phyloP scores from a whole-genome alignment of 2,329 filamentous ascomycete genomes.

The Endocalyx cinctus region DNA sequence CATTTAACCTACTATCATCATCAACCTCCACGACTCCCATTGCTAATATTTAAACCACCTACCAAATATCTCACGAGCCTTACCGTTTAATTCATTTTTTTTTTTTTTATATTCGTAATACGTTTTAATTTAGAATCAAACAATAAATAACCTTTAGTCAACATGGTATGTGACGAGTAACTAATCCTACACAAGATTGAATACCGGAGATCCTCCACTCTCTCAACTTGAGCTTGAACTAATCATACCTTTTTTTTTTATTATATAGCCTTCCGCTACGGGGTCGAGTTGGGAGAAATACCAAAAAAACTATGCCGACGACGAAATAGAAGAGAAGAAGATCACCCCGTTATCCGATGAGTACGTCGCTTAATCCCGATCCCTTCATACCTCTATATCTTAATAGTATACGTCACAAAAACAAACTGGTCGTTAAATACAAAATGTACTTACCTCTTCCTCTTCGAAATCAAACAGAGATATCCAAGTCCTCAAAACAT shows the following conservation, averaged over 20 bases:
- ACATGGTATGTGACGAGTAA: too few relatives aligned
- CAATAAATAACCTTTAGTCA: too few relatives aligned
- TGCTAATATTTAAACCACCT: conserved; percentile 2
- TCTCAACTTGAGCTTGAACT: conserved; percentile 23
- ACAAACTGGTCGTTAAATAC: too few relatives aligned
- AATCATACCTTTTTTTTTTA: conserved; percentile 4
- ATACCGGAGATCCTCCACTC: conserved; percentile 2
- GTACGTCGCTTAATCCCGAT: conserved; percentile 56
- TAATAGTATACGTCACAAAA: too few relatives aligned
- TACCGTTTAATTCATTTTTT: neutral
- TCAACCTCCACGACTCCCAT: conserved; percentile 6
- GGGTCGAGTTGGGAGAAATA: conserved; percentile 98
- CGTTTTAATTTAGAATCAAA: too few relatives aligned
- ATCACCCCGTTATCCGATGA: conserved; percentile 95
- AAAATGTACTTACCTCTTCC: too few relatives aligned
- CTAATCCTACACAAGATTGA: too few relatives aligned
- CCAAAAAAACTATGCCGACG: conserved; percentile 93
- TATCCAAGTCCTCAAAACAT: conserved; percentile 98
- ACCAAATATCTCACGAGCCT: neutral
- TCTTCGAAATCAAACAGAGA: conserved; percentile 60
- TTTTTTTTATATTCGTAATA: conserved; percentile 4
- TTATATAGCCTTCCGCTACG: conserved; percentile 78
- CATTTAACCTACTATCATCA: conserved; percentile 1
- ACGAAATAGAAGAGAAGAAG: conserved; percentile 99
- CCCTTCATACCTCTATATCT: too few relatives aligned